Base-by-base conservation (phyloP, 306 rosid species). In the Lotus japonicus region DNA sequence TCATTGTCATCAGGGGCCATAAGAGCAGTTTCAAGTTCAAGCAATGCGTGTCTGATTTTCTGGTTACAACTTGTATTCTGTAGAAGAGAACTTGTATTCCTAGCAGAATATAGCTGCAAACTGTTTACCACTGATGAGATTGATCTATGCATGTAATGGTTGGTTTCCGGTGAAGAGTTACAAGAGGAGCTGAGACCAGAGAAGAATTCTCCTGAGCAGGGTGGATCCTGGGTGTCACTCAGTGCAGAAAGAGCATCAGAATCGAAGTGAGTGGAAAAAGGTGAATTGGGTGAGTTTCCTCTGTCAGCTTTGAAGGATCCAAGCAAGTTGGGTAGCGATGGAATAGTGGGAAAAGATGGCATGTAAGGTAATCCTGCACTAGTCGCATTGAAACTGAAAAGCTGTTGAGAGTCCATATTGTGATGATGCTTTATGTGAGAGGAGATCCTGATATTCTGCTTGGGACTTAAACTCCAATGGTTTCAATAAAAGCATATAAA, bases 1-100 rank as follows among this genome's bases (percentile, higher is more conserved):
- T 66, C 80, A 52, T 88, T 83, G 21, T 82, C 83, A 52, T 85
- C 96, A 1, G 96, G 92, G 42, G 86, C 95, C 99, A 95, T 95
- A 64, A 95, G 72, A 75, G 82, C 92, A 70, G 84, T 79, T 86
- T 94, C 97, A 64, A 94, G 69, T 61, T 88, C 87, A 63, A 84
- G 82, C 82, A 95, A 74, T 1, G 79, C 80, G 43, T 77, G 76
- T 53, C 74, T 73, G 45, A 90, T 77, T 67, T 73, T 76, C 60
- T 55, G 89, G 53, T 72, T 74, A 4, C 62, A 72, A 52, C 52
- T 84, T 17, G 81, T 86, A 63, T 88, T 75, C 73, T 78, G 79
- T 17, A 58, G 63, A 54, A 65, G 49, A 61, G 81, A 59, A 42
- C 76, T 31, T 28, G 33, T 28, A 5, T 5, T 61, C 61, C 65